Percentiles rank a stretch among this genome's conserved stretches.
phyloP scores from a whole-genome alignment of 2,329 filamentous ascomycete genomes.

The Hymenoscyphus albidus region DNA sequence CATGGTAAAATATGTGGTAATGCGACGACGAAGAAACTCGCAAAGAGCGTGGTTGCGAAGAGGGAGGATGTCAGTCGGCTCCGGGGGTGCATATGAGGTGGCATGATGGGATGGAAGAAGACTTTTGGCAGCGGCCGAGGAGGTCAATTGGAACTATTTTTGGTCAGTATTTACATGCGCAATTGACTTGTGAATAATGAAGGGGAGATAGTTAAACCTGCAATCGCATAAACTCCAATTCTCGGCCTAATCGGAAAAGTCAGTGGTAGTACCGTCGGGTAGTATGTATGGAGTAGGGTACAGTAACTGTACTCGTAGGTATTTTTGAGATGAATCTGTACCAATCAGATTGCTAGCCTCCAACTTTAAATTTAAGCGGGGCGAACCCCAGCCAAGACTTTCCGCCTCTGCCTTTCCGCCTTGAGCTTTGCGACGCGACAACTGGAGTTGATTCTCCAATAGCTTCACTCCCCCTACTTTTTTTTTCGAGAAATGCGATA shows the following conservation, averaged over 20 bases:
- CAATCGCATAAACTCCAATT: background rate
- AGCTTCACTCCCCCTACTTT: background rate
- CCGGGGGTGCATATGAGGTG: slow-evolving; percentile 83
- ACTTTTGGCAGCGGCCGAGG: background rate
- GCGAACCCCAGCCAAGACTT: slow-evolving; percentile 1
- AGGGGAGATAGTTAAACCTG: background rate
- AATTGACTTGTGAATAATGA: background rate
- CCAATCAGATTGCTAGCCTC: background rate
- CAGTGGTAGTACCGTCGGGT: background rate
- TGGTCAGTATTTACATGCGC: background rate
- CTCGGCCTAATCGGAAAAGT: background rate
- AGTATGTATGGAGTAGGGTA: too few species aligned
- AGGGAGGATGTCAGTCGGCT: slow-evolving; percentile 91
- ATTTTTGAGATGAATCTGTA: too few species aligned
- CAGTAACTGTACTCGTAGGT: too few species aligned
- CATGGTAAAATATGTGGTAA: slow-evolving; percentile 89
- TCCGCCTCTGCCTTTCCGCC: slow-evolving; percentile 17
- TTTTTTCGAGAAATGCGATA: too few species aligned
- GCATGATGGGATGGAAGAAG: slow-evolving; percentile 50
- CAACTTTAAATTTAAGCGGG: slow-evolving; percentile 11
- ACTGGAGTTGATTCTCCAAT: background rate
- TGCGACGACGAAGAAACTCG: slow-evolving; percentile 88
- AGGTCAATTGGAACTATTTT: slow-evolving; percentile 19
- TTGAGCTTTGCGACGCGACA: slow-evolving; percentile 5
- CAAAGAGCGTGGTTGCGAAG: slow-evolving; percentile 86